Base-by-base conservation (phyloP, 78 protist species). In the Dictyostelium capitatum region DNA sequence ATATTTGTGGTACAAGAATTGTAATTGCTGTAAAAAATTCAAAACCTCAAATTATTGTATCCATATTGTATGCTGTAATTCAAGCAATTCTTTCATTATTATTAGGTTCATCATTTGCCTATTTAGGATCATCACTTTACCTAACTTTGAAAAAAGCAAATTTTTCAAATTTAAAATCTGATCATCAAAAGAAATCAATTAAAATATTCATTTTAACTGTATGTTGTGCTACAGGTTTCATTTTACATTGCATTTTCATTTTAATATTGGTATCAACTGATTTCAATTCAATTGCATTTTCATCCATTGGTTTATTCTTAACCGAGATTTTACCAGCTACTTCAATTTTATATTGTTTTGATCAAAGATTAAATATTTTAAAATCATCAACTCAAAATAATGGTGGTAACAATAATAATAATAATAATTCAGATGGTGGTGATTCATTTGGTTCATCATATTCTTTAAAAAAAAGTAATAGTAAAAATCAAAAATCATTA, bases 31-130 rank as follows among this genome's bases (percentile, higher is more conserved):
- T 46, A 25, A 73, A 47, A 12, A 51, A 74, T 6, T 23, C 69
- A 1, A 56, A 32, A 51, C 25, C 84, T 2, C 84, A 79, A 56
- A 79, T 15, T 2, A 41, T 56, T 2, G 72, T 79, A 43, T 79
- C 84, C 20, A 56, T 79, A 17, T 23, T 56, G 4, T 79, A 79
- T 41, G 84, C 84, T 2, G 84, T n/a, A 0, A n/a, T 79, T 9
- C 84, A 79, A 37, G 84, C 72, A 1, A 1, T 41, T n/a, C 37
- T 79, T 6, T 79, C 84, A 20, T 51, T 79, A 6, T 70, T 57
- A 1, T 12, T 79, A 10, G 47, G 73, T 79, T 62, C 32, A 41
- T 25, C 84, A 5, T 79, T 79, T n/a, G 25, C 43, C 0, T 56
- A 56, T 20, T 30, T 56, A 20, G 84, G 84, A 0, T 37, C 41